Base-by-base conservation (phyloP, 2,329 filamentous ascomycete genomes). In the Apiospora sp. region DNA sequence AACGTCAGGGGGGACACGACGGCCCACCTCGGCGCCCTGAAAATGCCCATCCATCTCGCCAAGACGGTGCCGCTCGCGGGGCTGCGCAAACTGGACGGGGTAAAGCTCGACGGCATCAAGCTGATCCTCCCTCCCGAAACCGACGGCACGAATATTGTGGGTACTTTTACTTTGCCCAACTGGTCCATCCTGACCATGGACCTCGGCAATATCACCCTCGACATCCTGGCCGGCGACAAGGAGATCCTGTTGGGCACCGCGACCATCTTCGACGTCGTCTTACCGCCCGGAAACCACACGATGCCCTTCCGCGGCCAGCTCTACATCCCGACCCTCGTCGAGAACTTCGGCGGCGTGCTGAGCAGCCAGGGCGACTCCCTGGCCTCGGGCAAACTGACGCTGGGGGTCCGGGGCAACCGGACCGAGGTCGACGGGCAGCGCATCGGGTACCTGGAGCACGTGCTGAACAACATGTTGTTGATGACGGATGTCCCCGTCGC, bases 1-100 rank as follows among this genome's bases (percentile, higher is more conserved):
- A 73, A 71, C 48, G 71, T 73, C 24, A 16, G 27, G 43, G 76
- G 72, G 22, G 72, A 74, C 68, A 76, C 82, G 14, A 82, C 78
- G 69, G 79, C 79, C 2, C 77, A 77, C 27, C 77, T 84, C 49
- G 79, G 77, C 0, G 76, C 83, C 71, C 73, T 83, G 30, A 83
- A 82, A 71, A 74, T 72, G 48, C 68, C 69, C 44, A 72, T 76
- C 68, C 79, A 69, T 73, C 81, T 68, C 68, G 77, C 41, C 80
- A 82, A 46, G 82, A 81, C 71, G 77, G 80, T 84, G 73, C 75
- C 46, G 71, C 70, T 77, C 41, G 30, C 67, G 22, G 77, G 61
- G 3, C 73, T 79, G 10, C 70, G 74, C 30, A 73, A 76, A 46
- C 72, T 78, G 4, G 58, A 73, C 13, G 77, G 77, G n/a, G 73